Percentiles rank a stretch among this genome's conserved stretches.
phyloP scores from a whole-genome alignment of 116 monocot genomes.

The Phalaenopsis hybrid region DNA sequence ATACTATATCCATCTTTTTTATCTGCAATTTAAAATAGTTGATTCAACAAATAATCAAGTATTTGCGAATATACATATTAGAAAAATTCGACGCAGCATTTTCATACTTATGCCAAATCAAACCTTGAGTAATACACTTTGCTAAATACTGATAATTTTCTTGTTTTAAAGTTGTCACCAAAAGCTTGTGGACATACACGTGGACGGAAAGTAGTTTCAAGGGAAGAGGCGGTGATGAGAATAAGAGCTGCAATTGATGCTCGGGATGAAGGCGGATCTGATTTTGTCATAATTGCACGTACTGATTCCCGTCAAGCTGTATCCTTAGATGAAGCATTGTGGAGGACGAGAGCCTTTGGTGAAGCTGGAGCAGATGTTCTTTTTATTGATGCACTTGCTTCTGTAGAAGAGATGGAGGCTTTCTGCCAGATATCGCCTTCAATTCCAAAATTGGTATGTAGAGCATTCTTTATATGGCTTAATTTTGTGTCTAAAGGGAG shows the following conservation, averaged over 20 bases:
- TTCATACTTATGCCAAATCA: slow-evolving; percentile 2
- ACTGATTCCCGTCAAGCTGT: slow-evolving; percentile 88
- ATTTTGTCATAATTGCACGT: slow-evolving; percentile 83
- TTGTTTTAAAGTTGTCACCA: slow-evolving; percentile 54
- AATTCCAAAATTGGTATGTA: slow-evolving; percentile 87
- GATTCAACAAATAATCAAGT: no score
- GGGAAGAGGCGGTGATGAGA: slow-evolving; percentile 71
- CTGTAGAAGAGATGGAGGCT: slow-evolving; percentile 89
- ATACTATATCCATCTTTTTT: no score
- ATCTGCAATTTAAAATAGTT: no score
- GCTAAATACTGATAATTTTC: background rate
- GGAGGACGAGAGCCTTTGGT: slow-evolving; percentile 83
- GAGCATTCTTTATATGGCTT: no score
- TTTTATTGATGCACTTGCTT: slow-evolving; percentile 93
- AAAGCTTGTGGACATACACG: slow-evolving; percentile 97
- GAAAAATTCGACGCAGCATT: background rate
- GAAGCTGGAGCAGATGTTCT: slow-evolving; percentile 96
- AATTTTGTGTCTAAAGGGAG: background rate
- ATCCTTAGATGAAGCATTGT: slow-evolving; percentile 74
- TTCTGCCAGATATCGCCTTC: slow-evolving; percentile 74
- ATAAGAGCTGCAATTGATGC: slow-evolving; percentile 89
- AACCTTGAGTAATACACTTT: background rate
- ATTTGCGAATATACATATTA: no score
- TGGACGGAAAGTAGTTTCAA: slow-evolving; percentile 85
- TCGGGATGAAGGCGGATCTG: slow-evolving; percentile 76